A percentile compares a stretch with the other conserved stretches of the same genome.
Conservation (phyloP, 2,329 filamentous ascomycete species). For the Talaromyces marneffei region DNA sequence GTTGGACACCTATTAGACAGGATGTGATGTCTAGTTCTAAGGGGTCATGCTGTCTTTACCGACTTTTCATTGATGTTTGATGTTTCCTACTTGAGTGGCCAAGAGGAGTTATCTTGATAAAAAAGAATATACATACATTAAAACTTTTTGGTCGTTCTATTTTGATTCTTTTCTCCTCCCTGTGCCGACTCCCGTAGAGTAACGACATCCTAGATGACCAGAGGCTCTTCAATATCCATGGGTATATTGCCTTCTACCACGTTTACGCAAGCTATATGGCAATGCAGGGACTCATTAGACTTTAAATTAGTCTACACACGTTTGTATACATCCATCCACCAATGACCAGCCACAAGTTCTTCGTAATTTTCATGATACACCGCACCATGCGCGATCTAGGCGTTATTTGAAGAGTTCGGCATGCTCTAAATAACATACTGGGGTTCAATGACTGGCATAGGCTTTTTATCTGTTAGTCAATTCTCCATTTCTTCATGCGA, state of each 20-base stretch:
- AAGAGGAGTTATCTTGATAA: background rate
- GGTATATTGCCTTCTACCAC: background rate
- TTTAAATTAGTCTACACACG: background rate
- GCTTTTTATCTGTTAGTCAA: background rate
- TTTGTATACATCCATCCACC: background rate
- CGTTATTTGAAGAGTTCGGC: background rate
- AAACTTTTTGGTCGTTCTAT: background rate
- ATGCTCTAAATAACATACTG: too few relatives aligned
- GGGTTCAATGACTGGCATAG: background rate
- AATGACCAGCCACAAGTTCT: background rate
- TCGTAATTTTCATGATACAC: background rate
- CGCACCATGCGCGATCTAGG: background rate
- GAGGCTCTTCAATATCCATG: background rate
- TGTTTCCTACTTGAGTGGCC: background rate
- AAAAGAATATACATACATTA: background rate
- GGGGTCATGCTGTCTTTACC: background rate
- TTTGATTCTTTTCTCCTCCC: background rate
- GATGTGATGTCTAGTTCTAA: background rate
- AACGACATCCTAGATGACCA: background rate
- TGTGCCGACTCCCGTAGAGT: background rate
- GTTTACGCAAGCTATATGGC: background rate
- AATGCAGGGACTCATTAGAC: background rate
- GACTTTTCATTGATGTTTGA: background rate
- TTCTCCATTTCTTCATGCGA: background rate
- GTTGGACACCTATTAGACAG: background rate